Evolutionary conservation across 1,139 yeast species (phyloP), one percentile per base, ranked within the genome.

Genomic region (Debaryomyces coudertii): DNA sequence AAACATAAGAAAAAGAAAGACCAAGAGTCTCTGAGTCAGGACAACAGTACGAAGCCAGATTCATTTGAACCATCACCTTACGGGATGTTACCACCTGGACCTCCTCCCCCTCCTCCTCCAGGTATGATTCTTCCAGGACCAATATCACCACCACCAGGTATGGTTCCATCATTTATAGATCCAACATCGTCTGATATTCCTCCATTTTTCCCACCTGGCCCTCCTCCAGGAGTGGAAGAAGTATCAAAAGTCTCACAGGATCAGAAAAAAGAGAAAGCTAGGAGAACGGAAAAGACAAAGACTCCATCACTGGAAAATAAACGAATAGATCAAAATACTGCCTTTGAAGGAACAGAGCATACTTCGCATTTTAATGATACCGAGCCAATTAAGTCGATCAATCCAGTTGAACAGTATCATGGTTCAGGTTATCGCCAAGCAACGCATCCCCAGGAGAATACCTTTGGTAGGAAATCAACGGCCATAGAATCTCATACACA

Each of bases 11-110:
- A 47, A 40, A 51, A 54, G 47, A 47, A 51, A 36, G 53, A 53
- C 63, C 62, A n/a, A 56, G 59, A 45, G 61, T 62, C 42, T 68
- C 68, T 2, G 63, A 12, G 53, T 53, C 4, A 40, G 28, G 22
- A 48, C 50, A 14, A 55, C 52, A 14, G 20, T 33, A 24, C 6
- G 11, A 20, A 11, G 14, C 18, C 18, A 7, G 23, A 18, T 33
- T 12, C 14, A 7, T n/a, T 9, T 11, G 24, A 33, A 6, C 23
- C 18, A 53, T 2, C 36, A 34, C 39, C 43, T 18, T 43, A 49
- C 45, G 52, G 55, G 14, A 41, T 50, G 25, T 46, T 56, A n/a
- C 58, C 62, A 4, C 50, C 53, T 14, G 53, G 52, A 23, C 41
- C 51, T n/a, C 53, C 58, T 8, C 60, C 60, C 1, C 40, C 43